These are phyloP conservation scores for Aegilops bicornis DNA, from an alignment of 176 grass and related monocot species.

Conservation along the genomic window DNA sequence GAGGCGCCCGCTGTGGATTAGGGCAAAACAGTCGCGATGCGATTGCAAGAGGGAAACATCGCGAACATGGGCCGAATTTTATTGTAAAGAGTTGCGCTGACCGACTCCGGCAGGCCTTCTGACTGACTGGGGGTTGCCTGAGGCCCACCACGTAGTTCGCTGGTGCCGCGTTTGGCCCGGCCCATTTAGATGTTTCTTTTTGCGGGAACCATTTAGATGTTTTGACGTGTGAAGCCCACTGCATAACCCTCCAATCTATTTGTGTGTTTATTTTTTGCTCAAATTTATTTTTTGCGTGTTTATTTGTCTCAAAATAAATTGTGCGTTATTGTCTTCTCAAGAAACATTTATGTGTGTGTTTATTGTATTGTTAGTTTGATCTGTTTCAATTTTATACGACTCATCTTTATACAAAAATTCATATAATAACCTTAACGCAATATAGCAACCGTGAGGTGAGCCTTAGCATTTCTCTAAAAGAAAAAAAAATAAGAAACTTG, in stretches of 20 bases:
- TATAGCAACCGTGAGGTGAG: too few species aligned
- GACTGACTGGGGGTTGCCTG: background rate
- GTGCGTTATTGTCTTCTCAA: too few species aligned
- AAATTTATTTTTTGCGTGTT: too few species aligned
- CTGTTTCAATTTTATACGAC: too few species aligned
- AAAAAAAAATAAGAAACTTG: background rate
- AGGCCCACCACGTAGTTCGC: background rate
- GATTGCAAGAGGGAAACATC: background rate
- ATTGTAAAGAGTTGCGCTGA: background rate
- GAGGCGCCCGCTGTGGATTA: slow-evolving; percentile 22
- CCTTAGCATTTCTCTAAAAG: too few species aligned
- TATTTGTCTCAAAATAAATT: too few species aligned
- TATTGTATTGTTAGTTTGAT: too few species aligned
- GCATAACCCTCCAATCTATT: too few species aligned
- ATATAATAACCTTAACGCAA: too few species aligned
- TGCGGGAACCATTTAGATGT: background rate
- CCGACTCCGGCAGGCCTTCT: background rate
- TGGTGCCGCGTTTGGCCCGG: background rate
- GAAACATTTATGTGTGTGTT: too few species aligned
- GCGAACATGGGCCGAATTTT: background rate
- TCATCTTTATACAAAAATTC: too few species aligned
- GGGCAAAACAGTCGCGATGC: slow-evolving; percentile 4
- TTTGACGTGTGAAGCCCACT: background rate
- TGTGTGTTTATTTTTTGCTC: too few species aligned
- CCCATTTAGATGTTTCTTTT: background rate